These are phyloP conservation scores for Marasmius fiardii DNA, from an alignment of 1,284 basidiomycete species.

Conservation along the genomic window DNA sequence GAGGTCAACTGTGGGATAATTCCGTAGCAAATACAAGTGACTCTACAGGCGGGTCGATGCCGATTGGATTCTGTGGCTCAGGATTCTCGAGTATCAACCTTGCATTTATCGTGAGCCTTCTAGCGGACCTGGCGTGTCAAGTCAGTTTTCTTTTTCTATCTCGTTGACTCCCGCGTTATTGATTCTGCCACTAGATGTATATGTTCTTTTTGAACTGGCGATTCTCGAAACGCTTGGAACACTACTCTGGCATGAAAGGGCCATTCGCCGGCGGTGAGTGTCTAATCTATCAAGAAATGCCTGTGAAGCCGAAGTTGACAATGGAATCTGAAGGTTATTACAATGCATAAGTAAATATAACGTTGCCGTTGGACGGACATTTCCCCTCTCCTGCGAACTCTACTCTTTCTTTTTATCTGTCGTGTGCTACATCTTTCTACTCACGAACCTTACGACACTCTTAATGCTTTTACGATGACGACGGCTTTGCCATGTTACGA, in stretches of 20 bases:
- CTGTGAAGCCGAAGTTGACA: slow-evolving; percentile 16
- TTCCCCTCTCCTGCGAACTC: slow-evolving; percentile 21
- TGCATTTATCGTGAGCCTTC: slow-evolving; percentile 64
- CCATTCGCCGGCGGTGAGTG: slow-evolving; percentile 57
- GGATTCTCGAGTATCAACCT: slow-evolving; percentile 65
- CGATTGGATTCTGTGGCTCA: slow-evolving; percentile 57
- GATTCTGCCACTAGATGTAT: slow-evolving; percentile 46
- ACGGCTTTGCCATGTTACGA: slow-evolving; percentile 7
- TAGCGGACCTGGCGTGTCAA: slow-evolving; percentile 70
- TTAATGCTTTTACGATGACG: slow-evolving; percentile 19
- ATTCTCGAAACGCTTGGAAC: slow-evolving; percentile 64
- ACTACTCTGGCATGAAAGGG: slow-evolving; percentile 63
- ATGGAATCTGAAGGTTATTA: slow-evolving; percentile 36
- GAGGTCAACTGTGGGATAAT: slow-evolving; percentile 66
- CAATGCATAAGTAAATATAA: slow-evolving; percentile 29
- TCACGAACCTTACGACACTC: slow-evolving; percentile 22
- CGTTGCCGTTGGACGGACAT: slow-evolving; percentile 19
- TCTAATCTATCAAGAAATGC: slow-evolving; percentile 8
- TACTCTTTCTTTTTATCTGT: slow-evolving; percentile 23
- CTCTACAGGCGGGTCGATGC: slow-evolving; percentile 41
- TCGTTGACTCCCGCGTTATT: neutral
- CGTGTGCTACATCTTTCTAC: slow-evolving; percentile 16
- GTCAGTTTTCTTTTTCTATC: slow-evolving; percentile 33
- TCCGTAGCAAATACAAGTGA: slow-evolving; percentile 25
- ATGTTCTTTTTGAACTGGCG: slow-evolving; percentile 74